Evolutionary conservation across 1,284 basidiomycete species (phyloP).

Genomic region (Volvariella surrecta): DNA sequence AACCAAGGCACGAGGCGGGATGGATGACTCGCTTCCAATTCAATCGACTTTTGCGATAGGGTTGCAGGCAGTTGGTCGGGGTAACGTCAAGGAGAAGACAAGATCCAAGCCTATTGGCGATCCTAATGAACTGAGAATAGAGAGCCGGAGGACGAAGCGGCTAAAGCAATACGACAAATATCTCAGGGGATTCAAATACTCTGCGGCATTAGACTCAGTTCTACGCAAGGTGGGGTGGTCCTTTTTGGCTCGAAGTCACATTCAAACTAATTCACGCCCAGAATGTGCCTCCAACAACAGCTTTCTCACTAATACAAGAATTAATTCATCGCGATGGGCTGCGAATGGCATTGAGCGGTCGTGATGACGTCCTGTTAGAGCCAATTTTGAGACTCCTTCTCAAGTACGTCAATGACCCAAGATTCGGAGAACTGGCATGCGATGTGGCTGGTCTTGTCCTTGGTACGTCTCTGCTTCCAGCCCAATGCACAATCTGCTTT

Average conservation of each 20-base stretch:
- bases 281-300: conserved; percentile 75
- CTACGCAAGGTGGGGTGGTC: conserved; percentile 59
- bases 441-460: conserved; percentile 80
- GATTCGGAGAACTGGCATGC: conserved; percentile 85
- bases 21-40: conserved; percentile 26
- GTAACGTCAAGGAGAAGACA: conserved; percentile 30
- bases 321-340: conserved; percentile 90
- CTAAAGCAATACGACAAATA: conserved; percentile 86
- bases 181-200: conserved; percentile 92
- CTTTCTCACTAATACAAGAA: conserved; percentile 92
- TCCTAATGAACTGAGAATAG: conserved; percentile 67
- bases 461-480: conserved; percentile 59
- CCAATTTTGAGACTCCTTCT: conserved; percentile 83
- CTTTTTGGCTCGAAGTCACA: background rate
- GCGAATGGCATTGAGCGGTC: conserved; percentile 76
- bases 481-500: conserved; percentile 2
- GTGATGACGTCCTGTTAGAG: conserved; percentile 93
- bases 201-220: conserved; percentile 88
- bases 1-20: conserved; percentile 55
- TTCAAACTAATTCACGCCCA: conserved; percentile 21
- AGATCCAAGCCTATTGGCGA: conserved; percentile 42
- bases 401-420: conserved; percentile 83
- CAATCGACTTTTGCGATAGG: conserved; percentile 28
- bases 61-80: conserved; percentile 45
- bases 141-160: conserved; percentile 65